Base-by-base conservation (phyloP, 257 asterid species). In the Solanum neorickii region DNA sequence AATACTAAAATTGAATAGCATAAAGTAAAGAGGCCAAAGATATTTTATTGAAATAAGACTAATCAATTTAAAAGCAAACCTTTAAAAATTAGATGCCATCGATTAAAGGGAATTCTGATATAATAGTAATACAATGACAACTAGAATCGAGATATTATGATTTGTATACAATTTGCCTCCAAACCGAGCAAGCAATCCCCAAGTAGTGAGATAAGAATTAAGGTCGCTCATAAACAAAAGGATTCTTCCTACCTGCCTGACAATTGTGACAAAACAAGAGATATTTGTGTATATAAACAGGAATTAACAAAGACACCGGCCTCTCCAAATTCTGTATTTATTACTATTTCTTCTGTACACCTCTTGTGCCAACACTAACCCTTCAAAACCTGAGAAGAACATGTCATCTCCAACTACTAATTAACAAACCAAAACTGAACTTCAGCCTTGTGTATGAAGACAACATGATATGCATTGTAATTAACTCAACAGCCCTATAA, bases 401-500 rank as follows among this genome's bases (percentile, higher is more conserved):
- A 69, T 39, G 12, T 42, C 15, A 44, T 69, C 77, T 72, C 84
- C 66, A 46, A 46, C 65, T 78, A 78, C 66, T 47, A 80, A 47
- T 27, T 80, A 25, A 47, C 62, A 21, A 44, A 80, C 25, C 42
- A 18, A 80, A 80, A 47, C 39, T 80, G 68, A 78, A 33, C 84
- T 78, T 78, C 15, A 73, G 74, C 91, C 56, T 75, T 46, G 82
- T 62, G 31, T 66, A 86, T 65, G 18, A 83, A 49, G 68, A 80
- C 69, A 86, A 44, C 65, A 78, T 46, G 41, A 27, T 90, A 88
- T 93, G 78, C 91, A 87, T 90, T 5, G 66, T 72, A 72, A 72
- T 72, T 35, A 35, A 72, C 39, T 85, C 66, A 31, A 70, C 59
- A 83, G 76, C 76, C 60, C n/a, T 95, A 96, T 88, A 96, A 88